Evolutionary conservation across 73 alveolate species (phyloP).

Genomic region (Paramecium pentaurelia): DNA sequence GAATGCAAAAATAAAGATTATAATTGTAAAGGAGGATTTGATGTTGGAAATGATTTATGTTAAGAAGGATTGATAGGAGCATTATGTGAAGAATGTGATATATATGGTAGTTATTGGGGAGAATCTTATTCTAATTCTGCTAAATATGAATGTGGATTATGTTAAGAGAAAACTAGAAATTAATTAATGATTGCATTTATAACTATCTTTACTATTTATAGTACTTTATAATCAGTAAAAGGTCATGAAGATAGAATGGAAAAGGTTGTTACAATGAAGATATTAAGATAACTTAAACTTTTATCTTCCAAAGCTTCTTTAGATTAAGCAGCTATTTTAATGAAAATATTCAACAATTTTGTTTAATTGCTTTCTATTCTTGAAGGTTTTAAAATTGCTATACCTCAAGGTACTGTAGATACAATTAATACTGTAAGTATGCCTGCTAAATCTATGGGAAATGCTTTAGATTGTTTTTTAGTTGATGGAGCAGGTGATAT

Average conservation of each 20-base stretch:
- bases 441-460: slow-evolving; percentile 26
- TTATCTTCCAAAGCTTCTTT: background rate
- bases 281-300: background rate
- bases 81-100: slow-evolving; percentile 50
- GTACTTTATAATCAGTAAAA: background rate
- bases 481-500: background rate
- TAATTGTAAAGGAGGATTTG: slow-evolving; percentile 39
- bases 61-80: background rate
- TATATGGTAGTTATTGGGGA: slow-evolving; percentile 17
- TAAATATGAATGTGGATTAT: background rate
- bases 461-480: background rate
- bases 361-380: background rate
- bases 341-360: background rate
- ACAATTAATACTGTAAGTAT: background rate
- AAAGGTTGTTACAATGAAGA: background rate
- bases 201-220: background rate
- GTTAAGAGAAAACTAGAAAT: background rate
- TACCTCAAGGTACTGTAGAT: background rate
- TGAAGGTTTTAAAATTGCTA: background rate
- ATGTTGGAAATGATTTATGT: background rate
- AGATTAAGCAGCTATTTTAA: background rate
- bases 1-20: background rate
- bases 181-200: background rate
- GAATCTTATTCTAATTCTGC: background rate
- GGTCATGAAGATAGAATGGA: background rate